A percentile compares a stretch with the other conserved stretches of the same genome.
Conservation (phyloP, 768 basidiomycete species). For the Naganishia antarctica region DNA sequence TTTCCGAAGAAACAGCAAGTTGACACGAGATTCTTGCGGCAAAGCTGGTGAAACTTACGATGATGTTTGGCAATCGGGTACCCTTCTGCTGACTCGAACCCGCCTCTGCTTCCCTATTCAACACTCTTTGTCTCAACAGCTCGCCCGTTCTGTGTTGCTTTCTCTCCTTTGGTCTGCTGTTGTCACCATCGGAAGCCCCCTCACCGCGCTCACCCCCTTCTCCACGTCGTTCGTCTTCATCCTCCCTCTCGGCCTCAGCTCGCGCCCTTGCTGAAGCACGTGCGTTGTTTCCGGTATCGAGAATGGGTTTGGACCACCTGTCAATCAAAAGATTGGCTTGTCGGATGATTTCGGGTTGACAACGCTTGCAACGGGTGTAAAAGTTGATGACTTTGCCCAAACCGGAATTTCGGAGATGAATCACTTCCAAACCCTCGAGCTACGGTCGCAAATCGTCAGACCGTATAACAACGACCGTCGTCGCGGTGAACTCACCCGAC, state of each 20-base stretch:
- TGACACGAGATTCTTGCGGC: neutral
- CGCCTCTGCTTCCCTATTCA: constrained; percentile 1
- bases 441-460: neutral
- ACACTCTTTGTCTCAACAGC: constrained; percentile 16
- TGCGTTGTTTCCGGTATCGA: constrained; percentile 30
- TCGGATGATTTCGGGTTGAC: constrained; percentile 72
- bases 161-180: constrained; percentile 1
- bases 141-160: constrained; percentile 9
- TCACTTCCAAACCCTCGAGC: constrained; percentile 22
- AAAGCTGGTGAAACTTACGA: constrained; percentile 18
- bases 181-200: neutral
- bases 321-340: constrained; percentile 77
- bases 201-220: constrained; percentile 13
- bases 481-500: constrained; percentile 52
- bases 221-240: constrained; percentile 10
- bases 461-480: no score
- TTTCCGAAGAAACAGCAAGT: neutral
- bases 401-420: constrained; percentile 76
- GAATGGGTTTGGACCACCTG: constrained; percentile 45
- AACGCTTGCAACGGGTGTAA: constrained; percentile 92
- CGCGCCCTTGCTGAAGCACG: constrained; percentile 8
- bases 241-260: constrained; percentile 19
- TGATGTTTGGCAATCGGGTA: constrained; percentile 20
- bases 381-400: constrained; percentile 86
- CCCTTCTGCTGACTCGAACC: constrained; percentile 13